Base-by-base conservation (phyloP, 2,329 filamentous ascomycete genomes). In the Clonostachys rosea region DNA sequence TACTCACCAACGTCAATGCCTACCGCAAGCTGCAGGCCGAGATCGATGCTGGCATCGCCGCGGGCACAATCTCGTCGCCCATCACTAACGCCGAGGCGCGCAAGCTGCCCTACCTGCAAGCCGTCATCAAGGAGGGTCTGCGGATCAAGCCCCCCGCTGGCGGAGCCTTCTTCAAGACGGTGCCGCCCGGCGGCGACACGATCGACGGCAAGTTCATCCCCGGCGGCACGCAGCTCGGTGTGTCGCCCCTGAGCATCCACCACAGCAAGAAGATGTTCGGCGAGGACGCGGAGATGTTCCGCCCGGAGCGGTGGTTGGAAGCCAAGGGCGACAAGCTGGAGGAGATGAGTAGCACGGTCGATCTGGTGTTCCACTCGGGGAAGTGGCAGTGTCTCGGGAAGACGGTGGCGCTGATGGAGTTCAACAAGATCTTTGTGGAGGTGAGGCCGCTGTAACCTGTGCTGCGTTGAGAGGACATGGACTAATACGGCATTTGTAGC, bases 251-350 rank as follows among this genome's bases (percentile, higher is more conserved):
- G 50, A 66, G 63, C 5, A 56, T 74, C 16, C 66, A 71, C 47
- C 61, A 63, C 34, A 59, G 65, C 42, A 63, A 67, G 47, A 50
- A 51, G 14, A 54, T 67, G 20, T 68, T 65, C 45, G 70, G 72
- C 9, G 48, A 56, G 2, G 70, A 75, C 49, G 66, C 68, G 3
- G 58, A 66, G 34, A 47, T 66, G 1, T 79, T 72, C 54, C 61
- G 67, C 18, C 77, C 76, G 1, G 74, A 75, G 44, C 64, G 76
- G 40, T 79, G 75, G 73, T 52, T 79, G 5, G 62, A 72, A 47
- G 63, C 58, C 11, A 53, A 56, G 2, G 58, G 59, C 2, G 61
- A 63, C 39, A 55, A 62, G 45, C 55, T 61, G 14, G 58, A 59
- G 14, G 42, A 40, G 4, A 74, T 72, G 62, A 59, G 64, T 30